Conservation (phyloP, 1,284 basidiomycete genomes). For the Boletus smithii region DNA sequence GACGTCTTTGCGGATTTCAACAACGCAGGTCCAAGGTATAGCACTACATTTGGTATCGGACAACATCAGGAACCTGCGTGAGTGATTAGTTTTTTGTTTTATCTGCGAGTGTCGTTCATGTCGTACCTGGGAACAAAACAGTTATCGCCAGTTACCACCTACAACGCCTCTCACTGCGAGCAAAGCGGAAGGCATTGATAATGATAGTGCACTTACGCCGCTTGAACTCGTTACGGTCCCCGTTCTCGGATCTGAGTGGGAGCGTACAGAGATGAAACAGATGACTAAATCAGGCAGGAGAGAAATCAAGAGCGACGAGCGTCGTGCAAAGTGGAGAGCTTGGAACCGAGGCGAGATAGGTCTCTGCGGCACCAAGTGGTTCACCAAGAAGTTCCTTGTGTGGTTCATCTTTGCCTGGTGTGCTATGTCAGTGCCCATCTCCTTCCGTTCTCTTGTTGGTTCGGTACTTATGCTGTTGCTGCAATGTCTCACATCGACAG, state of each 20-base stretch:
- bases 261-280: slow-evolving; percentile 66
- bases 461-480: slow-evolving; percentile 11
- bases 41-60: slow-evolving; percentile 49
- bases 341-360: slow-evolving; percentile 73
- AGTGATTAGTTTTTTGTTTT: slow-evolving; percentile 14
- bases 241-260: slow-evolving; percentile 84
- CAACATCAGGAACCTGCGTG: slow-evolving; percentile 38
- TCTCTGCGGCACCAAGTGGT: slow-evolving; percentile 67
- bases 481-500: slow-evolving; percentile 37
- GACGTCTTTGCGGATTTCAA: slow-evolving; percentile 92
- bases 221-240: slow-evolving; percentile 88
- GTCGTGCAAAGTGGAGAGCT: slow-evolving; percentile 57
- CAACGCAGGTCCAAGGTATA: slow-evolving; percentile 80
- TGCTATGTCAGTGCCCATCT: slow-evolving; percentile 52
- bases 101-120: slow-evolving; percentile 6
- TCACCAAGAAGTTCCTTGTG: slow-evolving; percentile 67
- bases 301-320: slow-evolving; percentile 54
- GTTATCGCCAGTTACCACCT: slow-evolving; percentile 54
- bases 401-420: slow-evolving; percentile 63
- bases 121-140: slow-evolving; percentile 19
- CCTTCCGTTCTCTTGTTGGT: background rate
- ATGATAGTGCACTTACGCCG: slow-evolving; percentile 35
- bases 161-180: slow-evolving; percentile 31
- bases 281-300: slow-evolving; percentile 70
- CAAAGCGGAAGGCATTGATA: slow-evolving; percentile 34